Percentiles rank a stretch among this genome's conserved stretches.
phyloP scores from a whole-genome alignment of 768 basidiomycete genomes.

The Pulveroboletus sp. region DNA sequence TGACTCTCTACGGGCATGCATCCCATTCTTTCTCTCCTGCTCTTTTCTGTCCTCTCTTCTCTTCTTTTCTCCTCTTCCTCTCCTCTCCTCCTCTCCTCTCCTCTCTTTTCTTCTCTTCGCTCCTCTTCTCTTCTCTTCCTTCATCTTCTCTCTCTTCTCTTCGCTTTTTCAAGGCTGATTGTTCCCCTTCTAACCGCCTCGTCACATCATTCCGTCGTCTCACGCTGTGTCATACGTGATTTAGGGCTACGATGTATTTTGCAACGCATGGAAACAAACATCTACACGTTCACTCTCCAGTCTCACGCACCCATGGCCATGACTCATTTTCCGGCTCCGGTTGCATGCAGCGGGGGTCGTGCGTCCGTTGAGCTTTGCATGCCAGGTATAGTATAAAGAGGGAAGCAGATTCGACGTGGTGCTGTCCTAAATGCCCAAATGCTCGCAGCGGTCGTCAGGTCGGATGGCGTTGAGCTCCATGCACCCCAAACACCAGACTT shows the following conservation, averaged over 20 bases:
- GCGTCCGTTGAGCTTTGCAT: slow-evolving; percentile 3
- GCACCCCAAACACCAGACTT: slow-evolving; percentile 50
- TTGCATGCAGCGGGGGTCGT: no score
- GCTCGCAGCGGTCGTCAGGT: slow-evolving; percentile 6
- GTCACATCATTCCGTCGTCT: slow-evolving; percentile 32
- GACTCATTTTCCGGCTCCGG: slow-evolving; percentile 11
- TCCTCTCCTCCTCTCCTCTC: no score
- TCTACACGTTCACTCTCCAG: slow-evolving; percentile 11
- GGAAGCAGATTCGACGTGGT: not conserved
- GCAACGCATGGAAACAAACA: slow-evolving; percentile 33
- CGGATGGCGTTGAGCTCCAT: slow-evolving; percentile 29
- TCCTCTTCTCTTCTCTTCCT: slow-evolving; percentile 10
- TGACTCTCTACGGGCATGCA: slow-evolving; percentile 24
- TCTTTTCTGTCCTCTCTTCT: not conserved
- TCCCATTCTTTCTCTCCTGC: slow-evolving; percentile 14
- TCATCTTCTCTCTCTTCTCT: slow-evolving; percentile 3
- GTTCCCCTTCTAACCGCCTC: slow-evolving; percentile 25
- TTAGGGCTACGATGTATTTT: slow-evolving; percentile 38
- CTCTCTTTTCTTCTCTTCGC: not conserved
- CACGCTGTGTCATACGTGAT: slow-evolving; percentile 38
- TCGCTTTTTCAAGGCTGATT: slow-evolving; percentile 31
- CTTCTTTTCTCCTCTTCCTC: slow-evolving; percentile 26
- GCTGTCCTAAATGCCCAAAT: not conserved
- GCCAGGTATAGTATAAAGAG: slow-evolving; percentile 15
- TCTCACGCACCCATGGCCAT: slow-evolving; percentile 1